Evolutionary conservation across 495 filamentous ascomycete species (phyloP).

Genomic region (Penicillium daleae): DNA sequence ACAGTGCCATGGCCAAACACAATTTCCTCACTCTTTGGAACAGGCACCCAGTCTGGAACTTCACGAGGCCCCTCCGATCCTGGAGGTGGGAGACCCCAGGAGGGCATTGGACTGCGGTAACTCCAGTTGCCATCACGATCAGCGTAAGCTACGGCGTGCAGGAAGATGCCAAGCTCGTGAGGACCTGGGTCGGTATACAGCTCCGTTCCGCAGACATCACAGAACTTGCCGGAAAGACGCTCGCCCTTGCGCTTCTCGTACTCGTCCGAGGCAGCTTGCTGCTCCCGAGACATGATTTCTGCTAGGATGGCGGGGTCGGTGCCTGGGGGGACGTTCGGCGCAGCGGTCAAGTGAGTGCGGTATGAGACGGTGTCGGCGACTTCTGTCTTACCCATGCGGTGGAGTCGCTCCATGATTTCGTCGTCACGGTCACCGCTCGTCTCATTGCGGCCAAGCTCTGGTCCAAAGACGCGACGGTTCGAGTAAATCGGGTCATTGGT

Average conservation of each 20-base stretch:
- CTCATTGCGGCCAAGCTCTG: slow-evolving; percentile 72
- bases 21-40: slow-evolving; percentile 38
- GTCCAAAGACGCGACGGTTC: slow-evolving; percentile 89
- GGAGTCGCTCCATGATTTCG: slow-evolving; percentile 82
- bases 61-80: slow-evolving; percentile 62
- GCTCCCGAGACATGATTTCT: slow-evolving; percentile 52
- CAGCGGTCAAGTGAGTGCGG: slow-evolving; percentile 49
- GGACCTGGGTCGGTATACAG: slow-evolving; percentile 88
- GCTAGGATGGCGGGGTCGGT: slow-evolving; percentile 45
- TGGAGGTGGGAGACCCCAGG: slow-evolving; percentile 80
- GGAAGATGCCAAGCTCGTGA: slow-evolving; percentile 90
- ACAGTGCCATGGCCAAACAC: slow-evolving; percentile 43
- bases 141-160: slow-evolving; percentile 89
- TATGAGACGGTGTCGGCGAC: slow-evolving; percentile 89
- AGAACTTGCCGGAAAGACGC: slow-evolving; percentile 84
- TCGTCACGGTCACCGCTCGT: slow-evolving; percentile 73
- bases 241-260: slow-evolving; percentile 83
- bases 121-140: slow-evolving; percentile 79
- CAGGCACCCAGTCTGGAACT: slow-evolving; percentile 49
- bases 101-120: slow-evolving; percentile 82
- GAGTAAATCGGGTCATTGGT: slow-evolving; percentile 97
- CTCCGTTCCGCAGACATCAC: slow-evolving; percentile 79
- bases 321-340: slow-evolving; percentile 44
- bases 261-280: slow-evolving; percentile 84
- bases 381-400: slow-evolving; percentile 92